A percentile compares a stretch with the other conserved stretches of the same genome.
These are phyloP conservation scores for Chaetomium strumarium DNA, from an alignment of 2,329 filamentous ascomycete species.

Conservation along the genomic window DNA sequence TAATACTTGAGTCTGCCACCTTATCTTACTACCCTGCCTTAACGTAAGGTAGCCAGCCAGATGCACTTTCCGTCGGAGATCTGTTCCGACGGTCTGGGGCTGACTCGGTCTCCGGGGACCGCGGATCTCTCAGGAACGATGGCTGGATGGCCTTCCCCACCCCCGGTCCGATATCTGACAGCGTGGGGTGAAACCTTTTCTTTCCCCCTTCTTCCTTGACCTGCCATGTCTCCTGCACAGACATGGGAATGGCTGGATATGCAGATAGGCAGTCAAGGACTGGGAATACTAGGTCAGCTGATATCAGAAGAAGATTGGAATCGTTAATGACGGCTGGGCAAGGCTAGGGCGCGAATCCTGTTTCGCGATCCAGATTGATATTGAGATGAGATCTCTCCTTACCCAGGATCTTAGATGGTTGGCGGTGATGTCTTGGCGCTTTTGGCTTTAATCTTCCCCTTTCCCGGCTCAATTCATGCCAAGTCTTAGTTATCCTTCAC, in stretches of 20 bases:
- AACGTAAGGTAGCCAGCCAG: too few species aligned
- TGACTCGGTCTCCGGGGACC: not conserved
- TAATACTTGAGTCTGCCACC: not conserved
- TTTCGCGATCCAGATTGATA: too few species aligned
- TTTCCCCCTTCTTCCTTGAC: not conserved
- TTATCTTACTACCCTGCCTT: too few species aligned
- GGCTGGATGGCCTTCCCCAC: not conserved
- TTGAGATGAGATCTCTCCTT: too few species aligned
- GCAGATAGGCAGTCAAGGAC: too few species aligned
- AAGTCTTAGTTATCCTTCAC: constrained; percentile 22
- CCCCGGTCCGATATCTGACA: not conserved
- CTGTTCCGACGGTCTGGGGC: not conserved
- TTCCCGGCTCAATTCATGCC: not conserved
- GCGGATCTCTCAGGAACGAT: not conserved
- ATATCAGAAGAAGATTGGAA: too few species aligned
- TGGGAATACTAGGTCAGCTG: too few species aligned
- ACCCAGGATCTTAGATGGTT: too few species aligned
- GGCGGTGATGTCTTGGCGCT: too few species aligned
- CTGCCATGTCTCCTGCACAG: not conserved
- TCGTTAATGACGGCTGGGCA: too few species aligned
- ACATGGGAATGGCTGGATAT: not conserved
- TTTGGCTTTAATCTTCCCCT: not conserved
- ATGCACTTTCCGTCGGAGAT: not conserved
- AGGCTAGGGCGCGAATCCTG: too few species aligned
- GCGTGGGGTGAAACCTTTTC: not conserved